Evolutionary conservation across 805 yeast species (phyloP).

Genomic region (Priceomyces melissophilus): DNA sequence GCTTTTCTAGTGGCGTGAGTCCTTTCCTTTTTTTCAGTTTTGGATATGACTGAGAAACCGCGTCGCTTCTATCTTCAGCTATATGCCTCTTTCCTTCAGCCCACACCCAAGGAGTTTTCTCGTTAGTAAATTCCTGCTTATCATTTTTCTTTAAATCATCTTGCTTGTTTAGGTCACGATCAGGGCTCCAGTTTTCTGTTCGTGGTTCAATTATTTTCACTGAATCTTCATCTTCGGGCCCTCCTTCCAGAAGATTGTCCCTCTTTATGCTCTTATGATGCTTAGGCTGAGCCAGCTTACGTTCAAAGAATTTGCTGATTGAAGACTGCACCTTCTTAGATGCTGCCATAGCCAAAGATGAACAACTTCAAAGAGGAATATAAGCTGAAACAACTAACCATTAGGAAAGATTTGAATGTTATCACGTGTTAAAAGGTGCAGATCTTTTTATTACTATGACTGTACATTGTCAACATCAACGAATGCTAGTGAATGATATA

Average conservation of each 20-base stretch:
- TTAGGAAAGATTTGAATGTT: not conserved
- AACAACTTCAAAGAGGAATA: too few species aligned
- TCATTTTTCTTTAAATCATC: too few species aligned
- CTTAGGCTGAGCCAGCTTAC: too few species aligned
- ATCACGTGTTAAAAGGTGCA: not conserved
- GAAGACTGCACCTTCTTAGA: slow-evolving; percentile 10
- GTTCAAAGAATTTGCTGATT: slow-evolving; percentile 10
- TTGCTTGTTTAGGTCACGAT: not conserved
- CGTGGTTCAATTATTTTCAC: not conserved
- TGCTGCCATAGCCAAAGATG: slow-evolving; percentile 1
- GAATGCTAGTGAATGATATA: slow-evolving; percentile 21
- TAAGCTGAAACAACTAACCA: not conserved
- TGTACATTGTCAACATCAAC: slow-evolving; percentile 8
- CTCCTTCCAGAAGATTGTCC: not conserved
- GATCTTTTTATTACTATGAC: not conserved
- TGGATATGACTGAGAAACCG: not conserved
- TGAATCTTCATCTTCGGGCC: slow-evolving; percentile 2
- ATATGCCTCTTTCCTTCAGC: not conserved
- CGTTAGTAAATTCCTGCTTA: too few species aligned
- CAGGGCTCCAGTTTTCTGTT: not conserved
- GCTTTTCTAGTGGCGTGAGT: slow-evolving; percentile 74
- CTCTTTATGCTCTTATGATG: too few species aligned
- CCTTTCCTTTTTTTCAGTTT: slow-evolving; percentile 9
- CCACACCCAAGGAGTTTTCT: too few species aligned
- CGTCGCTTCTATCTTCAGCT: not conserved